phyloP scores from a whole-genome alignment of 352 stramenopile genomes.

The Globisporangium abappressorium region DNA sequence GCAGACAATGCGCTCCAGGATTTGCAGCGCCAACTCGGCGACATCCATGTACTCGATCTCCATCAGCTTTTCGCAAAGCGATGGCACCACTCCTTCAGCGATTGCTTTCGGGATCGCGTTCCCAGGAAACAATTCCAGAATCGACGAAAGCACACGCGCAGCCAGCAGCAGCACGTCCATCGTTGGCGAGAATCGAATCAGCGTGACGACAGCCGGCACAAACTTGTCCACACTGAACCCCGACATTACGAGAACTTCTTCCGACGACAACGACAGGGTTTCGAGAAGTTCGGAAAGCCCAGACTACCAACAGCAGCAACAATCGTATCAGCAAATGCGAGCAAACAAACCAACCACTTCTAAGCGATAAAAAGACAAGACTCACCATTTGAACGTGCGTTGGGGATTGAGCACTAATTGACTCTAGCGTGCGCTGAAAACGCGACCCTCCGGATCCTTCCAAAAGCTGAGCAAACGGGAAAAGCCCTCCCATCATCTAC shows the following conservation, averaged over 20 bases:
- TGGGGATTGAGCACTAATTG: constrained; percentile 31
- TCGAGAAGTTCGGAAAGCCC: constrained; percentile 62
- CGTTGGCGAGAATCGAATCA: constrained; percentile 41
- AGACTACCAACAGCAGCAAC: constrained; percentile 19
- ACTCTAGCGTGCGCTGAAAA: constrained; percentile 45
- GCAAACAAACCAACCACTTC: too few species aligned
- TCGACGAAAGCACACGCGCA: constrained; percentile 43
- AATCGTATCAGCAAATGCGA: neutral
- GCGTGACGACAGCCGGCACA: constrained; percentile 34
- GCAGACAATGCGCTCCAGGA: constrained; percentile 60
- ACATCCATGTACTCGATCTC: constrained; percentile 86
- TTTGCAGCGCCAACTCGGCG: constrained; percentile 63
- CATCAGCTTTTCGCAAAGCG: constrained; percentile 66
- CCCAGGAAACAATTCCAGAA: constrained; percentile 56
- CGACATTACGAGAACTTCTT: constrained; percentile 64
- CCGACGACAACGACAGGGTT: constrained; percentile 64
- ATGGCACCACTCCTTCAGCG: constrained; percentile 40
- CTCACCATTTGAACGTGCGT: constrained; percentile 43
- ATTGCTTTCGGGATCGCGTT: constrained; percentile 43
- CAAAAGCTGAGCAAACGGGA: constrained; percentile 58
- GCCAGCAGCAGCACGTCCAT: constrained; percentile 69
- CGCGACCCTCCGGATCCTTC: constrained; percentile 27
- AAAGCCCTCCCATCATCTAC: constrained; percentile 34
- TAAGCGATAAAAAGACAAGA: constrained; percentile 1
- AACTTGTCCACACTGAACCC: constrained; percentile 64